Base-by-base conservation (phyloP, 1,284 basidiomycete genomes). In the Moesziomyces sp. region DNA sequence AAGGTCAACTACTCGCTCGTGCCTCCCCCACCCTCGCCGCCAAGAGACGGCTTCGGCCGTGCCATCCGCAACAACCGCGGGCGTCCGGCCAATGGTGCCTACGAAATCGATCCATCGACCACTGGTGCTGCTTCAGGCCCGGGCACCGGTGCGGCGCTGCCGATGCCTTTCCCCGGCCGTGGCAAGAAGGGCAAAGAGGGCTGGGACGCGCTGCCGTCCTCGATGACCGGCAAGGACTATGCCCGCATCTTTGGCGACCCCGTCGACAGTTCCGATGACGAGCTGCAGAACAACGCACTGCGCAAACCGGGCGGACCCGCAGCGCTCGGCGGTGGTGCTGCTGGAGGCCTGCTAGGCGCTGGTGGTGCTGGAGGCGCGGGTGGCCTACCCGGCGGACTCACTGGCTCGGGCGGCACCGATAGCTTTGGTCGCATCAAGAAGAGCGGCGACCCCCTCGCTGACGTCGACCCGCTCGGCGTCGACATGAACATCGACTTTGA, bases 401-500 rank as follows among this genome's bases (percentile, higher is more conserved):
- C 44, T 21, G 46, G 52, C 40, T 60, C 59, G 35, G 71, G 82
- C 35, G 46, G 53, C 30, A 67, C 59, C 45, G 72, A 83, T 63
- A 65, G 68, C 52, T 64, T 69, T 55, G 78, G 59, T 35, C 65
- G 62, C 42, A 65, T 76, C 33, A 56, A 89, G 52, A 63, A 62
- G 53, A 74, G 68, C 35, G 72, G 67, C 43, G 73, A 84, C 85
- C 93, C 89, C 47, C 89, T 96, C n/a, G 96, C 97, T 11, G 97
- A 99, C 84, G 91, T 93, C 3, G 97, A 99, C 85, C 97, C 97
- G 4, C 88, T 99, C 11, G 94, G 95, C 19, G 92, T 97, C 8
- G 94, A 96, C 78, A 90, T 91, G 82, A 93, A 93, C 76, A 91
- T 99, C 23, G 94, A 94, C 0, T 99, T 99, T 83, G 92, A 95